A percentile compares a stretch with the other conserved stretches of the same genome.
Conservation (phyloP, 1,284 basidiomycete genomes). For the Ustilago vetiveriae region DNA sequence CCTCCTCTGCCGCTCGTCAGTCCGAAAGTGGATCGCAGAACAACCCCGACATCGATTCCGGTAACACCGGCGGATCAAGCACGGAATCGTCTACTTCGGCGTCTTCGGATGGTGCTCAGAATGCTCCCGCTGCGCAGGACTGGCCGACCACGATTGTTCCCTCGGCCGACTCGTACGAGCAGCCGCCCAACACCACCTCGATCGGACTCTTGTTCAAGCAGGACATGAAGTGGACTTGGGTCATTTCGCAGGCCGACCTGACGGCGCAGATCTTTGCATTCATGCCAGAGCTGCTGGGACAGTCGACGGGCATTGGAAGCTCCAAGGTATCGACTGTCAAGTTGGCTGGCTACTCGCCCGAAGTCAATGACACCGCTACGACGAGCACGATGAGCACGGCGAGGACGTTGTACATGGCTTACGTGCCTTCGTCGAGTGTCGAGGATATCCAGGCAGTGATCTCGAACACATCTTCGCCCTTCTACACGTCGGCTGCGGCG, state of each 20-base stretch:
- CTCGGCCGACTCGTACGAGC: conserved; percentile 29
- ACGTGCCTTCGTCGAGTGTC: conserved; percentile 43
- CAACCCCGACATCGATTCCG: conserved; percentile 3
- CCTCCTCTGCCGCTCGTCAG: conserved; percentile 2
- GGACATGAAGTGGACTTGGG: conserved; percentile 58
- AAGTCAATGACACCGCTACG: conserved; percentile 8
- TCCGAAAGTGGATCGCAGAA: conserved; percentile 17
- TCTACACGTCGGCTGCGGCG: conserved; percentile 50
- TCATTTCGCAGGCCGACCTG: conserved; percentile 57
- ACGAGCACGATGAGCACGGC: conserved; percentile 15
- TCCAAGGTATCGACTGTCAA: conserved; percentile 52
- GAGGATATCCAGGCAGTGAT: conserved; percentile 41
- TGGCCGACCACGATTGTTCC: conserved; percentile 50
- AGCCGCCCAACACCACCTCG: conserved; percentile 44
- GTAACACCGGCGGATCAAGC: conserved; percentile 10
- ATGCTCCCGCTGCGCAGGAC: conserved; percentile 8
- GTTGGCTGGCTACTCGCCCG: conserved; percentile 44
- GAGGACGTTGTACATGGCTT: conserved; percentile 59
- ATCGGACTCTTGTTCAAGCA: conserved; percentile 58
- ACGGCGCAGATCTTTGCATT: conserved; percentile 65
- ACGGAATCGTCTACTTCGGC: conserved; percentile 13
- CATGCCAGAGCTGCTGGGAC: conserved; percentile 58
- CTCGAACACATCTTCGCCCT: conserved; percentile 43
- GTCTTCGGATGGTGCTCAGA: neutral
- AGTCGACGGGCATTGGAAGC: conserved; percentile 27